Evolutionary conservation across 2,329 filamentous ascomycete species (phyloP), one percentile per base, ranked within the genome.

Genomic region (Hortaea werneckii): DNA sequence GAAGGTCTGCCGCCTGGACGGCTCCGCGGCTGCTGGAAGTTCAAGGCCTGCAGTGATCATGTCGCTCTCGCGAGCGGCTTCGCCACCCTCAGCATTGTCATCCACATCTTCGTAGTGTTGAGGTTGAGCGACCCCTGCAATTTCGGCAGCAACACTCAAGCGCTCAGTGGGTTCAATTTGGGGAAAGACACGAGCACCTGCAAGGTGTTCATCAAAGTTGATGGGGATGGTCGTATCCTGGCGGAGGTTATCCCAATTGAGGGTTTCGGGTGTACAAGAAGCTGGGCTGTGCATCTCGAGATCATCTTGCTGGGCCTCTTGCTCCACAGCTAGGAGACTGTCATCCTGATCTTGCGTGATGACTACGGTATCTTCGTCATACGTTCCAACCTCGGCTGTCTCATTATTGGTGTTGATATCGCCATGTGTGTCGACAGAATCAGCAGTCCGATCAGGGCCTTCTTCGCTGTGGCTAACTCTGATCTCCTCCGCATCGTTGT

Each of bases 191-290:
- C 47, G 48, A 13, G 43, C 45, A 34, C 40, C 43, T 4, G 43
- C 37, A 7, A 57, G 40, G 40, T 56, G 50, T 8, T 39, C 38
- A 28, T 60, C 56, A 42, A 62, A 58, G 37, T 58, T 46, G 43
- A 63, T 51, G 1, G 55, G 54, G 26, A 61, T 60, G 9, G 59
- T 58, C n/a, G 49, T 42, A 37, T 60, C 57, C 12, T 60, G 46
- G 4, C 54, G 51, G 9, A 62, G 37, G 40, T 60, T 58, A 8
- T 57, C 50, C 59, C 59, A 62, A n/a, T 54, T 43, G 7, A 61
- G 43, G 1, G 58, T 62, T 39, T 61, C 55, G 11, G 55, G 55
- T n/a, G 42, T 42, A 12, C 50, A 47, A 9, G 55, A 38, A 35
- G 40, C 37, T 32, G 38, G 30, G 37, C 12, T n/a, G 30, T 29